Evolutionary conservation across 192 early-diverging fungal genomes (phyloP).

Genomic region (Dissophora globulifera): DNA sequence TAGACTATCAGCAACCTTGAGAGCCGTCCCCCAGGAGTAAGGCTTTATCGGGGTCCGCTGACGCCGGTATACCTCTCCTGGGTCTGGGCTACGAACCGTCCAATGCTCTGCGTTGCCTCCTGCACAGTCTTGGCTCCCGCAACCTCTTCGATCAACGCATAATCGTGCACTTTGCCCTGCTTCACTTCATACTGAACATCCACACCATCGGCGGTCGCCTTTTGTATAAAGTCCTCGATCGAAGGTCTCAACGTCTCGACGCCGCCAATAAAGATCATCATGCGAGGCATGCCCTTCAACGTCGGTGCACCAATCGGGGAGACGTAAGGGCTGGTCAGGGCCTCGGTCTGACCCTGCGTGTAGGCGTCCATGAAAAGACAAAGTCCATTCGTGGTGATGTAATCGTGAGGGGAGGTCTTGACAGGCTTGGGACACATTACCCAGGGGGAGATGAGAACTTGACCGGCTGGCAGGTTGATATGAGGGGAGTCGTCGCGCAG

Average conservation of each 20-base stretch:
- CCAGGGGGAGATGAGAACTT: conserved; percentile 48
- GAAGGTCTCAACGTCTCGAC: conserved; percentile 33
- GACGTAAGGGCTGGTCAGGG: conserved; percentile 22
- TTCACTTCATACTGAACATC: conserved; percentile 16
- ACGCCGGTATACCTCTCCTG: conserved; percentile 27
- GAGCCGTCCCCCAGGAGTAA: too few relatives aligned
- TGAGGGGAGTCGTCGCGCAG: conserved; percentile 34
- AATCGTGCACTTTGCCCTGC: conserved; percentile 25
- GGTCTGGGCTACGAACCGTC: conserved; percentile 24
- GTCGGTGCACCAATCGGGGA: conserved; percentile 28
- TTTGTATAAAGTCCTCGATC: conserved; percentile 35
- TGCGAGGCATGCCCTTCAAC: conserved; percentile 20
- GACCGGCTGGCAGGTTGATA: conserved; percentile 28
- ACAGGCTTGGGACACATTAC: conserved; percentile 42
- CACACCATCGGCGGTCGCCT: conserved; percentile 37
- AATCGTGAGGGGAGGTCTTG: conserved; percentile 27
- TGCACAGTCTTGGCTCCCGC: conserved; percentile 10
- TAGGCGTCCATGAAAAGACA: conserved; percentile 23
- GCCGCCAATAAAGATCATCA: conserved; percentile 44
- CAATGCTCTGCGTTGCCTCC: conserved; percentile 23
- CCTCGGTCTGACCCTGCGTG: conserved; percentile 25
- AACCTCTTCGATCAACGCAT: conserved; percentile 36
- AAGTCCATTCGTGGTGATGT: conserved; percentile 19
- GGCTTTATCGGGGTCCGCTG: too few relatives aligned
- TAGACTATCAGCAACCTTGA: too few relatives aligned